Evolutionary conservation across 164 flowering plant genomes (phyloP).

Genomic region (Sextonia rubra): DNA sequence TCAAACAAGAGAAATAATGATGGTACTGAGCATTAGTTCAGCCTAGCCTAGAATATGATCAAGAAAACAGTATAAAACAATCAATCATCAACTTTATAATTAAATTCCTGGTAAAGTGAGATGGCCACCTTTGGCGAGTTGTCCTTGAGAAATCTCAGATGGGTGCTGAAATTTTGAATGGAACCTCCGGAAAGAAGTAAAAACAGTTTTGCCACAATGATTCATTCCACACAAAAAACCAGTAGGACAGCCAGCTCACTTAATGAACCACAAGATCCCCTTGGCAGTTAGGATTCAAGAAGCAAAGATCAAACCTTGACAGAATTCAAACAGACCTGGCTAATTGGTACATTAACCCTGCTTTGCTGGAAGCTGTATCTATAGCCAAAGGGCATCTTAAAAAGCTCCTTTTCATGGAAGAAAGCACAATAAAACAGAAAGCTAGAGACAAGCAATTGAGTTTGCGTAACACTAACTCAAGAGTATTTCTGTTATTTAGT

Average conservation of each 20-base stretch:
- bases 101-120: not conserved
- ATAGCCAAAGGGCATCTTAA: no score
- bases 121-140: not conserved
- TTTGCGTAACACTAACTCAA: no score
- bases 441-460: no score
- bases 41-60: not conserved
- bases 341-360: no score
- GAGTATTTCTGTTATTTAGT: no score
- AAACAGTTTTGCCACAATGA: not conserved
- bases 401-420: no score
- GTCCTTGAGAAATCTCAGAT: not conserved
- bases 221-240: not conserved
- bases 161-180: not conserved
- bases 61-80: not conserved
- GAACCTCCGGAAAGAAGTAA: not conserved
- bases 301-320: no score
- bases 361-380: no score
- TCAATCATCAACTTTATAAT: not conserved
- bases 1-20: not conserved
- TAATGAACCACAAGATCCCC: no score
- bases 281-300: no score
- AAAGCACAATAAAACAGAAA: no score
- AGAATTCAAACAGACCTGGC: no score
- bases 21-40: not conserved
- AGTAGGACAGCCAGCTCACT: not conserved